Percentiles rank a stretch among this genome's conserved stretches.
Conservation (phyloP, 768 basidiomycete genomes). For the Pisolithus microcarpus region DNA sequence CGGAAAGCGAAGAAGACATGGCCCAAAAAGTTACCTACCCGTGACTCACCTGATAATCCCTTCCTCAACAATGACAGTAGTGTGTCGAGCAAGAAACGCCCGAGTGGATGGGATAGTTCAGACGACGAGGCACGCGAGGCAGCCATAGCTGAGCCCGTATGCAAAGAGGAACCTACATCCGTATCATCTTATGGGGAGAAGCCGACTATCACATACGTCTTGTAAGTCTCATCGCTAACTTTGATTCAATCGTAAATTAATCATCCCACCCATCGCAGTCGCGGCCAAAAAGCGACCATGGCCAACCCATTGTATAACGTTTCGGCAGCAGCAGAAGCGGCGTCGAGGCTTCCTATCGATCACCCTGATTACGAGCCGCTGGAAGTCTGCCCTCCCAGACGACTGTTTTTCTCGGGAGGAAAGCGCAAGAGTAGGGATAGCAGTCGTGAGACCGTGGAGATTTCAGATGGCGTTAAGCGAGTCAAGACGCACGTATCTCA, state of each 20-base stretch:
- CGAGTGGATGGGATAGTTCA: slow-evolving; percentile 25
- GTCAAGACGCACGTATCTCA: slow-evolving; percentile 5
- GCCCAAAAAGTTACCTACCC: slow-evolving; percentile 26
- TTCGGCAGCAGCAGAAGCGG: slow-evolving; percentile 32
- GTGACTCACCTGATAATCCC: slow-evolving; percentile 68
- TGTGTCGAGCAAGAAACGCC: slow-evolving; percentile 12
- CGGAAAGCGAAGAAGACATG: slow-evolving; percentile 32
- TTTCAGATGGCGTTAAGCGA: slow-evolving; percentile 11
- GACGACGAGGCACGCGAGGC: slow-evolving; percentile 29
- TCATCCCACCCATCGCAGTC: slow-evolving; percentile 34
- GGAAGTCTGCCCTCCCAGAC: slow-evolving; percentile 46
- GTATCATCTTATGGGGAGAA: slow-evolving; percentile 39
- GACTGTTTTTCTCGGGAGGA: slow-evolving; percentile 43
- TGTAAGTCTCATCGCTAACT: slow-evolving; percentile 40
- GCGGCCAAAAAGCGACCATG: slow-evolving; percentile 56
- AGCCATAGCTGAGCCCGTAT: slow-evolving; percentile 27
- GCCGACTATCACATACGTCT: slow-evolving; percentile 64
- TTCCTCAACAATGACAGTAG: slow-evolving; percentile 45
- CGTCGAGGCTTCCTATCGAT: slow-evolving; percentile 48
- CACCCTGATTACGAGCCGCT: slow-evolving; percentile 62
- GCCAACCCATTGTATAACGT: slow-evolving; percentile 58
- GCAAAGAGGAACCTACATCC: slow-evolving; percentile 32
- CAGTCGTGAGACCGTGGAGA: slow-evolving; percentile 13
- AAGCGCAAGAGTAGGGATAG: slow-evolving; percentile 22
- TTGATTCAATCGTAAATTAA: not conserved